A percentile compares a stretch with the other conserved stretches of the same genome.
These are phyloP conservation scores for Aspergillus baeticus DNA, from an alignment of 495 filamentous ascomycete genomes.

Conservation along the genomic window DNA sequence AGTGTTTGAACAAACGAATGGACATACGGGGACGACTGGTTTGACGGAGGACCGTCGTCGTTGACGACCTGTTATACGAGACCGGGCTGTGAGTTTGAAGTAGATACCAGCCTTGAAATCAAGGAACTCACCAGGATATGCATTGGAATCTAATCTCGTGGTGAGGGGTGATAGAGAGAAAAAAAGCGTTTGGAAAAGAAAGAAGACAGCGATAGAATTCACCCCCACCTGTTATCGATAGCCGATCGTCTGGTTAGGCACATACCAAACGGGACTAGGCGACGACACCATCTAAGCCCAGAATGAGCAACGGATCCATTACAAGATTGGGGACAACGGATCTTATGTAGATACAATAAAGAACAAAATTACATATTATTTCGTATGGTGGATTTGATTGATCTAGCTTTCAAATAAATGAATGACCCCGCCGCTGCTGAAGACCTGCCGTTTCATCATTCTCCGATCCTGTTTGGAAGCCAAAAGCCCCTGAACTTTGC, in stretches of 20 bases:
- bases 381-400: neutral
- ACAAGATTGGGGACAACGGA: neutral
- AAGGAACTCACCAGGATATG: conserved; percentile 41
- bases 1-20: conserved; percentile 80
- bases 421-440: conserved; percentile 36
- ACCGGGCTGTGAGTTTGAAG: neutral
- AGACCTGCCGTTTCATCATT: conserved; percentile 32
- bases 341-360: neutral
- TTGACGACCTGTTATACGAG: conserved; percentile 67
- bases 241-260: conserved; percentile 3
- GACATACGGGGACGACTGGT: conserved; percentile 88
- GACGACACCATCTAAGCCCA: neutral
- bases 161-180: conserved; percentile 11
- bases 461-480: conserved; percentile 35
- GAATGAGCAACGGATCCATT: neutral
- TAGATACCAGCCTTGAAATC: neutral
- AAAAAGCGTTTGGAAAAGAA: conserved; percentile 1
- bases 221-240: conserved; percentile 25
- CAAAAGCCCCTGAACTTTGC: conserved; percentile 3
- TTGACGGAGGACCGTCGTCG: conserved; percentile 94
- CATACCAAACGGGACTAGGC: neutral
- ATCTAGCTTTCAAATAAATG: conserved; percentile 6
- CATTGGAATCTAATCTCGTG: conserved; percentile 29
- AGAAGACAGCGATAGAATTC: conserved; percentile 8
- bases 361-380: neutral